Base-by-base conservation (phyloP, 2,329 filamentous ascomycete species). In the Sporothrix variecibatus region DNA sequence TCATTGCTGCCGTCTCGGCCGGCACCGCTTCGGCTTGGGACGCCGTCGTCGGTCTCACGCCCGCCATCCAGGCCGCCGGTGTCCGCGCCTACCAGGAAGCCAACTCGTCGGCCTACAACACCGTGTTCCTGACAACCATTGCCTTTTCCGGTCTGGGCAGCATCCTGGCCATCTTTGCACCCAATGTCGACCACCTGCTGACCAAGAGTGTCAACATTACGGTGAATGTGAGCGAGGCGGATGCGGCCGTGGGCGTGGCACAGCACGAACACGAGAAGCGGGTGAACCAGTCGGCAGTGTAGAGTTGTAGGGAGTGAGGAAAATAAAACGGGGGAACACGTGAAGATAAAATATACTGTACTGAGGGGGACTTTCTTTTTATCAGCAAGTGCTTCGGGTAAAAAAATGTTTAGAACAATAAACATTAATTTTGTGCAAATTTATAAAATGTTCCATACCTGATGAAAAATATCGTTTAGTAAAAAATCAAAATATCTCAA, bases 121-220 rank as follows among this genome's bases (percentile, higher is more conserved):
- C 80, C 0, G 79, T 83, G 0, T 84, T 81, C 74, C 78, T 82
- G 31, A 76, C 79, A 3, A 82, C 79, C 23, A 81, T 83, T 72
- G 80, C 80, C 2, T 83, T 83, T 75, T 81, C 80, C 7, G 80
- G 76, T 0, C 73, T 82, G 0, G 78, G 80, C 7, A 74, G 82
- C 43, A 76, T 82, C 43, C 78, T 78, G 5, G 80, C 79, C 11
- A 75, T 79, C 73, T 77, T 81, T 65, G 72, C 81, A 53, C 81
- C 80, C 17, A 79, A 83, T 64, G 79, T 82, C 12, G 81, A 83
- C 74, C 76, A 80, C 67, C 76, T 80, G 31, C 74, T 83, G 75
- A 81, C 78, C 64, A 46, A 64, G 31, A 72, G 43, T 56, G 70
- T 72, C 53, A 62, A 64, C 56, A 72, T 62, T 31, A 72, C 70